phyloP scores from a whole-genome alignment of 2,329 filamentous ascomycete genomes.

The Neonectria magnoliae region DNA sequence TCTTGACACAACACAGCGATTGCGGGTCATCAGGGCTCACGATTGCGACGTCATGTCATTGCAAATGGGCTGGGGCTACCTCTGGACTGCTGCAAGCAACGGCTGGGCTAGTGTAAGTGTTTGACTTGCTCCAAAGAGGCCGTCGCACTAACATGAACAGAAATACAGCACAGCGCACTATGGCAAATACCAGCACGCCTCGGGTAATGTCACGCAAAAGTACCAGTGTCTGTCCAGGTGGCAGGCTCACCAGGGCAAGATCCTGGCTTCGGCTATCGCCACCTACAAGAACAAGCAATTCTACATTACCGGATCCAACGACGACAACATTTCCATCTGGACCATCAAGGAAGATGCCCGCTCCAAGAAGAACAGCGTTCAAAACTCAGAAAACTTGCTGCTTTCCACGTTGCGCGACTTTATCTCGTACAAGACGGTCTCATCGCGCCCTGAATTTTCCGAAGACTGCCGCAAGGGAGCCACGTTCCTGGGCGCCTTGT shows the following conservation, averaged over 20 bases:
- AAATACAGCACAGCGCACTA: conserved; percentile 75
- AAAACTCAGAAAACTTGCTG: conserved; percentile 61
- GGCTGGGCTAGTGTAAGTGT: conserved; percentile 82
- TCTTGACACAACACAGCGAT: conserved; percentile 88
- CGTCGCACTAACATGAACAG: conserved; percentile 48
- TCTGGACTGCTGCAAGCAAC: conserved; percentile 90
- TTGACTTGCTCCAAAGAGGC: fast-evolving
- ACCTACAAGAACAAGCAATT: conserved; percentile 77
- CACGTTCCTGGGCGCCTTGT: conserved; percentile 87
- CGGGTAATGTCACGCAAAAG: conserved; percentile 74
- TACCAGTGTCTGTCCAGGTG: conserved; percentile 83
- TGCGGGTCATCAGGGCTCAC: conserved; percentile 85
- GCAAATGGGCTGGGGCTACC: conserved; percentile 83
- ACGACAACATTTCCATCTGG: conserved; percentile 91
- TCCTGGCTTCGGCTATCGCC: conserved; percentile 84
- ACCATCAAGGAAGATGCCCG: conserved; percentile 64
- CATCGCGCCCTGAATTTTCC: conserved; percentile 83
- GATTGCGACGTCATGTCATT: conserved; percentile 86
- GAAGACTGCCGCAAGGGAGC: conserved; percentile 94
- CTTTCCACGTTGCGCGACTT: conserved; percentile 84
- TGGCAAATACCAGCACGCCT: conserved; percentile 62
- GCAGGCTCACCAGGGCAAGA: conserved; percentile 86
- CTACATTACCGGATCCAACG: conserved; percentile 95
- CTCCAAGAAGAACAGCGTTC: conserved; percentile 48
- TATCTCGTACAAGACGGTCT: conserved; percentile 91